phyloP scores from a whole-genome alignment of 495 filamentous ascomycete genomes.

The Trichoderma virens region DNA sequence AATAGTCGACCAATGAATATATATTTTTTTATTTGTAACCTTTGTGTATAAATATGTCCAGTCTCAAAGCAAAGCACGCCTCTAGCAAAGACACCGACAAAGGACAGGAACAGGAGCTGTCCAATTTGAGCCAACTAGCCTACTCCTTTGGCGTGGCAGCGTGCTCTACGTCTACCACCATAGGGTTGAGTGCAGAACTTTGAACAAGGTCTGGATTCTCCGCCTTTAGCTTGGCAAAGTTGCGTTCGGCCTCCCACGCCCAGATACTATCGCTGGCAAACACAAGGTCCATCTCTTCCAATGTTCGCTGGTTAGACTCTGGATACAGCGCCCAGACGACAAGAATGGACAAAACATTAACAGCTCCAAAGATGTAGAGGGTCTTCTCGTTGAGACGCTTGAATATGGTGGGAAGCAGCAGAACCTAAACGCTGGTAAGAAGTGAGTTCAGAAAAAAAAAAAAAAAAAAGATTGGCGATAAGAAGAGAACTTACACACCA shows the following conservation, averaged over 20 bases:
- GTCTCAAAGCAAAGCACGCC: too few relatives aligned
- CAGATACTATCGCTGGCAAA: slow-evolving; percentile 53
- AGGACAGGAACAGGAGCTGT: too few relatives aligned
- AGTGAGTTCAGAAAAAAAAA: background rate
- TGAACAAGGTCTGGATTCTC: slow-evolving; percentile 29
- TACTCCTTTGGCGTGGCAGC: background rate
- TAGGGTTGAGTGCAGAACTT: background rate
- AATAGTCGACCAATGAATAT: too few relatives aligned
- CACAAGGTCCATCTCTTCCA: slow-evolving; percentile 63
- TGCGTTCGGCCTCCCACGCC: slow-evolving; percentile 59
- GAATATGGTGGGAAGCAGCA: slow-evolving; percentile 60
- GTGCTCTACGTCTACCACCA: background rate
- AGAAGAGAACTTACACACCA: background rate
- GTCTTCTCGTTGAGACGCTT: slow-evolving; percentile 54
- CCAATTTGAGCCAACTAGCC: too few relatives aligned
- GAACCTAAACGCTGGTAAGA: slow-evolving; percentile 47
- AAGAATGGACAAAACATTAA: slow-evolving; percentile 54
- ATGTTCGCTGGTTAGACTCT: slow-evolving; percentile 58
- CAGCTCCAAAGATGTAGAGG: slow-evolving; percentile 57
- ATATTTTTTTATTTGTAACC: too few relatives aligned
- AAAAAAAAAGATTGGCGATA: background rate
- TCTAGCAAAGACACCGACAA: too few relatives aligned
- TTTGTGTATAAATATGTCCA: too few relatives aligned
- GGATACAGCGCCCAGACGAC: slow-evolving; percentile 65
- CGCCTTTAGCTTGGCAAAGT: slow-evolving; percentile 52